Evolutionary conservation across 129 eudicot genomes (phyloP), one percentile per base, ranked within the genome.

Genomic region (Arctium lappa): DNA sequence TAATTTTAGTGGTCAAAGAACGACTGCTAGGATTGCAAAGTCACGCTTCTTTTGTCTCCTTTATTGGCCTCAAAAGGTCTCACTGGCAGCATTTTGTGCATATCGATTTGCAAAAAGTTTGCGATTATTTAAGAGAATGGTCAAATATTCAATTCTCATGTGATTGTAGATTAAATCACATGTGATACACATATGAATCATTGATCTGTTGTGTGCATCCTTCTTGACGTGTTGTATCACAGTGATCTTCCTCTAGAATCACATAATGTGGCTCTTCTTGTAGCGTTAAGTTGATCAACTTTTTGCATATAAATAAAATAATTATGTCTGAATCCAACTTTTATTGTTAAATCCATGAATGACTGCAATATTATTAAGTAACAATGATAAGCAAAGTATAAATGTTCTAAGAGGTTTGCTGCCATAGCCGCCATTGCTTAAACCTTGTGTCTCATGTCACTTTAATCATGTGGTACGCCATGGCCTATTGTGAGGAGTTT

Each of bases 31-130:
- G 29, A 40, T 40, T 42, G 9, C 62, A 22, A 18, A 3, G 63
- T 40, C 29, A 66, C 46, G n/a, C 9, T 2, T 9, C 31, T 74
- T 18, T 74, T 74, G 78, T 74, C 78, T 74, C 78, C 78, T 74
- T 42, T 2, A 40, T 38, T 42, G 78, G 60, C 9, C 29, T 40
- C 63, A 74, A 74, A 74, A 16, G 78, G 46, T 60, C 68, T 60
- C 27, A 8, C 68, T 27, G 66, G 27, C 65, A 16, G 9, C 34
- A 66, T 66, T 27, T 66, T 66, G 71, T 34, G 30, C 9, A 60
- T 60, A 60, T 60, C 29, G 29, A 60, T 7, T 56, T 15, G 2
- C 7, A 56, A 56, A 56, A 53, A 46, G 16, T 2, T 22, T 46
- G 13, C 3, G 0, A 10, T 46, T 46, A 46, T 15, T 56, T 16